A percentile compares a stretch with the other conserved stretches of the same genome.
Conservation (phyloP, 495 filamentous ascomycete species). For the Podospora pseudoanserina region DNA sequence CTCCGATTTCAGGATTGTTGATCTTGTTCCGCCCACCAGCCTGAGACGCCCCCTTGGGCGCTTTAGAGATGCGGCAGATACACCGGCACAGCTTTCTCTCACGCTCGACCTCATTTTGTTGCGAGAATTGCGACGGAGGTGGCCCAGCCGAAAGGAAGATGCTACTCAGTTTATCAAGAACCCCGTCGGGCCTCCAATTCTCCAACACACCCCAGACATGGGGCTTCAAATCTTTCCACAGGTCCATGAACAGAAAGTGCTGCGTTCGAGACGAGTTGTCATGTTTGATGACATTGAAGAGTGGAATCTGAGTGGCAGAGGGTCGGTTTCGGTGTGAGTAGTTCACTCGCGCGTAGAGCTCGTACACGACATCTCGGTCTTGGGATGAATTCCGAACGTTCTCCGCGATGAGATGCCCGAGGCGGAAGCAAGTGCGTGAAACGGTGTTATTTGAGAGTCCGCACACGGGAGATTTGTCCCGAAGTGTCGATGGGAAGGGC, state of each 20-base stretch:
- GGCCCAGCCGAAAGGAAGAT: slow-evolving; percentile 30
- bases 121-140: background rate
- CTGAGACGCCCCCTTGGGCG: slow-evolving; percentile 25
- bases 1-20: slow-evolving; percentile 8
- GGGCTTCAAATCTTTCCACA: slow-evolving; percentile 55
- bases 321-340: slow-evolving; percentile 42
- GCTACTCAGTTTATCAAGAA: slow-evolving; percentile 48
- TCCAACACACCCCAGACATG: slow-evolving; percentile 48
- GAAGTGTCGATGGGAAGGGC: slow-evolving; percentile 46
- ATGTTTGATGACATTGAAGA: background rate
- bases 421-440: slow-evolving; percentile 59
- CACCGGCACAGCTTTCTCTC: slow-evolving; percentile 47
- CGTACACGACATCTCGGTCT: slow-evolving; percentile 48
- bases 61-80: slow-evolving; percentile 50
- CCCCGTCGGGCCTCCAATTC: slow-evolving; percentile 44
- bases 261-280: slow-evolving; percentile 45
- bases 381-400: slow-evolving; percentile 33
- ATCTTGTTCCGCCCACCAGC: background rate
- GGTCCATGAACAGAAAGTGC: slow-evolving; percentile 56
- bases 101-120: slow-evolving; percentile 3
- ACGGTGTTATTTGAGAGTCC: slow-evolving; percentile 46
- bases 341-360: slow-evolving; percentile 56
- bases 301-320: background rate
- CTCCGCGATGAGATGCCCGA: slow-evolving; percentile 53
- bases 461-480: slow-evolving; percentile 50